Conservation (phyloP, 2,329 filamentous ascomycete species). For the Orbilia brochopaga region DNA sequence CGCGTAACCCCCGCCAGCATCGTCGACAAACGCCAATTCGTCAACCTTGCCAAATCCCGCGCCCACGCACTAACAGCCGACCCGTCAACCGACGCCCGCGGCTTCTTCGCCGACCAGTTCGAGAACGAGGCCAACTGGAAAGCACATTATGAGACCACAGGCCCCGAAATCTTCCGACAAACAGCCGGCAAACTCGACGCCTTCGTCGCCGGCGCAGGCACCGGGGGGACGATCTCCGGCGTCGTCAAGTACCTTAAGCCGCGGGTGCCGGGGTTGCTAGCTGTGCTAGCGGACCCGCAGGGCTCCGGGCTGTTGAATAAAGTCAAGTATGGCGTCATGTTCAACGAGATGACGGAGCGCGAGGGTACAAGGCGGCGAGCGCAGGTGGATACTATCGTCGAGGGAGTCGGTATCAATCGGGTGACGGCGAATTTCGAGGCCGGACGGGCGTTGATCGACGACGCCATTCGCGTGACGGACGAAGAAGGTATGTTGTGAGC, state of each 20-base stretch:
- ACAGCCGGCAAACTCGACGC: slow-evolving; percentile 76
- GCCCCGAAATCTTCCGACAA: slow-evolving; percentile 86
- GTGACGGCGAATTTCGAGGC: slow-evolving; percentile 92
- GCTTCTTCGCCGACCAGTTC: slow-evolving; percentile 96
- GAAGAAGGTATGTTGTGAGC: slow-evolving; percentile 71
- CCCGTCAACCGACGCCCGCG: slow-evolving; percentile 68
- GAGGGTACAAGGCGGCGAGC: slow-evolving; percentile 87
- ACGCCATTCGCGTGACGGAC: slow-evolving; percentile 87
- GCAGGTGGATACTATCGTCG: slow-evolving; percentile 94
- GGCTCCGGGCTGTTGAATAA: slow-evolving; percentile 93
- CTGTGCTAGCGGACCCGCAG: slow-evolving; percentile 91
- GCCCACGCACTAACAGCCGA: slow-evolving; percentile 74
- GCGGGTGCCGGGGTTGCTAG: slow-evolving; percentile 66
- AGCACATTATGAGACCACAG: slow-evolving; percentile 81
- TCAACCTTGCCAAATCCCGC: slow-evolving; percentile 82
- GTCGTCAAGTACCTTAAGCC: slow-evolving; percentile 84
- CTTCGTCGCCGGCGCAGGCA: slow-evolving; percentile 92
- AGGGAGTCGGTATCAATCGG: slow-evolving; percentile 93
- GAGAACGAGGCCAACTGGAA: slow-evolving; percentile 87
- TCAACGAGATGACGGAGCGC: slow-evolving; percentile 76
- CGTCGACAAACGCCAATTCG: slow-evolving; percentile 89
- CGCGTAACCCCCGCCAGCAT: slow-evolving; percentile 89
- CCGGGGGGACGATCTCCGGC: slow-evolving; percentile 89
- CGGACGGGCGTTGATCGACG: slow-evolving; percentile 83
- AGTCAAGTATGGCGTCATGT: slow-evolving; percentile 93